Conservation (phyloP, 1,139 yeast species). For the Pneumocystis murina region DNA sequence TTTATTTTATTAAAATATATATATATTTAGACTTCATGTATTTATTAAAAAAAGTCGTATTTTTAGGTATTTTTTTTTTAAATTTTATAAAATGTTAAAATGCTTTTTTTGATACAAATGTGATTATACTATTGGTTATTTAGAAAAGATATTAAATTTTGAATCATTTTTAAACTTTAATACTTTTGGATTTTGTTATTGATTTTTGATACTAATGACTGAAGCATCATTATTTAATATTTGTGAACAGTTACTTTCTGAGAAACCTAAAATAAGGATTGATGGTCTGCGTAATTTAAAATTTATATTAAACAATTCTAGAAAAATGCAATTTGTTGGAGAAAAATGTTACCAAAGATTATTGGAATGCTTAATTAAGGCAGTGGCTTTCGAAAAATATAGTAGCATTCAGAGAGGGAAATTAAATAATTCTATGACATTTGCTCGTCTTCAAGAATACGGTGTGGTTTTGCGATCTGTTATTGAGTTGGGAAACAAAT, state of each 20-base stretch:
- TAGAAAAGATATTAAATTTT: neutral
- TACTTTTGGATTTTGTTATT: neutral
- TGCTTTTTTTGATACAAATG: no score
- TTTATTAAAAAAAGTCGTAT: no score
- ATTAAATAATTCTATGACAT: neutral
- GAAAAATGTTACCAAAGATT: neutral
- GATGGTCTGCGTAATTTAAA: neutral
- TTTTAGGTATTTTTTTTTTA: no score
- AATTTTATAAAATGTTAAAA: no score
- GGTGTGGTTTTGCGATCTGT: slow-evolving; percentile 1
- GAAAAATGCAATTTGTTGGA: neutral
- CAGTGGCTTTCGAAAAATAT: neutral
- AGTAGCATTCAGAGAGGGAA: neutral
- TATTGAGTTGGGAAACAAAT: neutral
- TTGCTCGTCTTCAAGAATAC: neutral
- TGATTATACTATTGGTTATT: neutral
- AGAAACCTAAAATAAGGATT: neutral
- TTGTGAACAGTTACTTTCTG: neutral
- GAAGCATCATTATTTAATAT: neutral
- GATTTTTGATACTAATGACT: neutral
- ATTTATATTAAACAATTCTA: neutral
- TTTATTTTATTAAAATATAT: no score
- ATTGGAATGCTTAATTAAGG: neutral
- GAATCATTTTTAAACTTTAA: neutral
- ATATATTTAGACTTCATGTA: no score